Conservation (phyloP, 208 protist genomes). For the Porcisia deanei region DNA sequence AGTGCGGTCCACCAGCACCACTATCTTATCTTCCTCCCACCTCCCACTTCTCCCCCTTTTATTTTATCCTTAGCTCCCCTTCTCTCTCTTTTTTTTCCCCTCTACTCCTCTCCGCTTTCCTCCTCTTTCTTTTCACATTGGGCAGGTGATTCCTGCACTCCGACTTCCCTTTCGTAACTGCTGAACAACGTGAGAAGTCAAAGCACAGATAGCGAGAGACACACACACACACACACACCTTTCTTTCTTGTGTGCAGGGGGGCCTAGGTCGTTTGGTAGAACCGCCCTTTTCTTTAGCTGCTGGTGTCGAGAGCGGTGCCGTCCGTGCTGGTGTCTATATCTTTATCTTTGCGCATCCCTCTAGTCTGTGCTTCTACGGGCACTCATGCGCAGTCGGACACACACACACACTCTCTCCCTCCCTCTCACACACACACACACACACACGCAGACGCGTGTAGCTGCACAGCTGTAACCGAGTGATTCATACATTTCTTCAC, state of each 20-base stretch:
- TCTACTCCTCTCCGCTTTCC: not conserved
- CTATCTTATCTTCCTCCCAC: not conserved
- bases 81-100: not conserved
- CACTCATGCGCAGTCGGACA: not conserved
- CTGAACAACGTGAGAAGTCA: not conserved
- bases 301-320: not conserved
- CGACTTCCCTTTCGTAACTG: not conserved
- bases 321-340: not conserved
- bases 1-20: no score
- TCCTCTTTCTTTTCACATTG: not conserved
- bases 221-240: not conserved
- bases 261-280: not conserved
- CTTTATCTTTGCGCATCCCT: not conserved
- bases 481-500: not conserved
- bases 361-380: not conserved
- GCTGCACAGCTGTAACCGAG: conserved; percentile 2
- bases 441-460: conserved; percentile 5
- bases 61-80: not conserved
- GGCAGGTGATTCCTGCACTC: no score
- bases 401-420: conserved; percentile 15
- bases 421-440: conserved; percentile 21
- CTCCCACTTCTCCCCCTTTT: not conserved
- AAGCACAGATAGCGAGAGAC: not conserved
- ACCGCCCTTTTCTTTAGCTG: not conserved
- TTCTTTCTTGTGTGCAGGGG: conserved; percentile 4